These are phyloP conservation scores for Quillaja saponaria DNA, from an alignment of 306 rosid species.

Conservation along the genomic window DNA sequence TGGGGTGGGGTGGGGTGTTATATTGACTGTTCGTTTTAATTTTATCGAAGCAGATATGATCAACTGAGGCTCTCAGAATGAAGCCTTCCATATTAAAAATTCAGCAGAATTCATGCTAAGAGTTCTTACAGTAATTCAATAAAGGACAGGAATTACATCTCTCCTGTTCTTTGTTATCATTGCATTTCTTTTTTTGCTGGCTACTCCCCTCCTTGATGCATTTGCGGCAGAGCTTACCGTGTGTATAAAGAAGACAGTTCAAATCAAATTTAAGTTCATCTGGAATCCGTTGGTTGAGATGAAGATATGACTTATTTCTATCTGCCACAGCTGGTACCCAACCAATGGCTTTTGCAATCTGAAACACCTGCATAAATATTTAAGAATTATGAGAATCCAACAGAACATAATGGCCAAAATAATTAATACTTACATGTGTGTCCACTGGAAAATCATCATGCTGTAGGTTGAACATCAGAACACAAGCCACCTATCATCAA, in stretches of 20 bases:
- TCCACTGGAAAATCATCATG: constrained; percentile 93
- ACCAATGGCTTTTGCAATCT: constrained; percentile 71
- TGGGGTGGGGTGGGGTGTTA: too few relatives aligned
- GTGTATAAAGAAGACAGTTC: constrained; percentile 83
- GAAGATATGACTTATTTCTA: constrained; percentile 80
- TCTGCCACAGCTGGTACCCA: constrained; percentile 84
- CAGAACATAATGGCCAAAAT: constrained; percentile 18
- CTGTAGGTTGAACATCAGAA: constrained; percentile 63
- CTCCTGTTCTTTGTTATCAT: too few relatives aligned
- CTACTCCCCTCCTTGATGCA: constrained; percentile 58
- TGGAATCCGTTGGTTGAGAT: constrained; percentile 81
- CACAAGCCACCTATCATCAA: constrained; percentile 50
- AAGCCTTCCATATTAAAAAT: not conserved
- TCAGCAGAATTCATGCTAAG: constrained; percentile 16
- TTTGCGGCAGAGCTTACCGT: constrained; percentile 73
- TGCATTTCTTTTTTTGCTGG: constrained; percentile 39
- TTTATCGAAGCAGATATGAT: constrained; percentile 20
- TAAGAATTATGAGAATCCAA: not conserved
- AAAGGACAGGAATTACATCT: constrained; percentile 75
- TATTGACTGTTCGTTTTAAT: too few relatives aligned
- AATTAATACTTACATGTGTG: constrained; percentile 71
- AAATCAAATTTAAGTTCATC: constrained; percentile 82
- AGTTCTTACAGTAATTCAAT: constrained; percentile 40
- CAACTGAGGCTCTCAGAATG: constrained; percentile 8
- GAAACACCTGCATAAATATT: constrained; percentile 62